Conservation (phyloP, 1,139 yeast species). For the Saccharomyces hybrid region DNA sequence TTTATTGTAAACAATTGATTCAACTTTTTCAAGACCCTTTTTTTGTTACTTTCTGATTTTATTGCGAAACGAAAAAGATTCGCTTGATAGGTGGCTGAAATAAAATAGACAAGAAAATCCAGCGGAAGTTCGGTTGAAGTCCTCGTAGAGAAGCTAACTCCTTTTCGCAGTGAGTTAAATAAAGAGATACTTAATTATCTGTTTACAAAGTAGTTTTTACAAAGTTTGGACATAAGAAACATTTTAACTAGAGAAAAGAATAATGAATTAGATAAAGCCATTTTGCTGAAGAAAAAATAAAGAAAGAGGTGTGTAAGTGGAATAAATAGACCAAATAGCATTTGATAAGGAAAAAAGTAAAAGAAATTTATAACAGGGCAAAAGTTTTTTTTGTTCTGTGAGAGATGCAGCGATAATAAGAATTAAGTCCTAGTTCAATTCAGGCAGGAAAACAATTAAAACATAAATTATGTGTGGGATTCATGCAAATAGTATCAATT, state of each 20-base stretch:
- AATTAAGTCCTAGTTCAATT: background rate
- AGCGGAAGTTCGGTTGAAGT: constrained; percentile 1
- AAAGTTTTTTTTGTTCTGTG: background rate
- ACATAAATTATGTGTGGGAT: background rate
- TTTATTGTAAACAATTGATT: background rate
- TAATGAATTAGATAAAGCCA: background rate
- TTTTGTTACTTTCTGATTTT: background rate
- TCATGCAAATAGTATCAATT: background rate
- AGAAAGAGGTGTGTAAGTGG: background rate
- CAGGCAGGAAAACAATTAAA: background rate
- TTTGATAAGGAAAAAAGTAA: background rate
- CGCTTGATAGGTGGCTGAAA: background rate
- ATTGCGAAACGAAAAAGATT: background rate
- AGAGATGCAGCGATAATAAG: background rate
- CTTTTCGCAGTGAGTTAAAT: constrained; percentile 33
- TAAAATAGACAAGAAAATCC: background rate
- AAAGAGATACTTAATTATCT: background rate
- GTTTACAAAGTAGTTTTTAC: background rate
- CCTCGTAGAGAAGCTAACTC: constrained; percentile 11
- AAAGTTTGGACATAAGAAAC: background rate
- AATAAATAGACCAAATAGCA: background rate
- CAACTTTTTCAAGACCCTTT: background rate
- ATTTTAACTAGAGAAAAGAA: background rate
- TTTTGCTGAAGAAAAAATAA: background rate
- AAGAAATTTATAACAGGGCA: background rate